Evolutionary conservation across 208 protist species (phyloP), one percentile per base, ranked within the genome.

Genomic region (Leishmania tropica): DNA sequence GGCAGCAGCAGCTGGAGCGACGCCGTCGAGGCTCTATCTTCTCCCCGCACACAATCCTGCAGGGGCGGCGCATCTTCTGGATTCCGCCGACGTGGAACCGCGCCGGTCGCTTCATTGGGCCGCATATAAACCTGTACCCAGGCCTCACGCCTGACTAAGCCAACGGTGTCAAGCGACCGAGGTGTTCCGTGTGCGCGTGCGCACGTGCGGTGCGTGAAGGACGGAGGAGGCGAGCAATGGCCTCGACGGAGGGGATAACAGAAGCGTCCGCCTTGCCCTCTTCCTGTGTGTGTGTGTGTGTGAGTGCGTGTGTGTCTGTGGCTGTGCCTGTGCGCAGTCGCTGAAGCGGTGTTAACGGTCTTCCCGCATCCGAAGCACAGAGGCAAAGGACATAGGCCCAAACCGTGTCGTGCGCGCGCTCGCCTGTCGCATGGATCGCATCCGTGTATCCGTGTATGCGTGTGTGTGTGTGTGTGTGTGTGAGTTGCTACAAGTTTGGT

Each of bases 71-170:
- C 78, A 96, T 97, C 53, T 97, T 97, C 80, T 97, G 94, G 93
- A 92, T 97, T 77, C 94, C 94, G 47, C 94, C 94, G 40, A 97
- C 93, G 65, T 97, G 94, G 94, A 96, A 96, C 75, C 85, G 91
- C 10, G 90, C 92, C 5, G 92, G 93, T 8, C 90, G 93, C 70
- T 97, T 91, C 76, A 83, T 96, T 45, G 93, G 93, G 1, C 93
- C 94, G 31, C 93, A 96, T 85, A 87, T 96, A 54, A 95, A 95
- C 77, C 78, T 95, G n/a, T 96, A 97, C 81, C 94, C 94, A 0
- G 94, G 94, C 31, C 86, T 97, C 77, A 96, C 89, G n/a, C 93
- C 94, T 2, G 94, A 97, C 77, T 97, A 92, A 73, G 68, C 31
- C 6, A 51, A 35, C 24, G 15, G 15, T 24, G 21, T 53, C 68